Conservation (phyloP, 495 filamentous ascomycete genomes). For the Melanomma pulvis-pyrius region DNA sequence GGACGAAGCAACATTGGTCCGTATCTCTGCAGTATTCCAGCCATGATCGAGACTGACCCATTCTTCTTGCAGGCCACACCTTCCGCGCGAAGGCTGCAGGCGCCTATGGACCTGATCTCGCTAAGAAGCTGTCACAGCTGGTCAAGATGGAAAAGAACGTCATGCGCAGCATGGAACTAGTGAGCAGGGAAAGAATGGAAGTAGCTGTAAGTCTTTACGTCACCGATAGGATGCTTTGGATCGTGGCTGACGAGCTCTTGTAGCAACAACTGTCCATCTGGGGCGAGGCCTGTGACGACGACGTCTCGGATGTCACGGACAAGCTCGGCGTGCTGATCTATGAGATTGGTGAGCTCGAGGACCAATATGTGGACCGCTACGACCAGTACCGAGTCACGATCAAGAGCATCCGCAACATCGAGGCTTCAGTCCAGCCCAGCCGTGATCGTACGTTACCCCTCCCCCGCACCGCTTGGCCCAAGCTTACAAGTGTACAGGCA, state of each 20-base stretch:
- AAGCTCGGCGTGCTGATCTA: constrained; percentile 97
- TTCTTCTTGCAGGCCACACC: constrained; percentile 73
- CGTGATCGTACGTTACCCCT: constrained; percentile 74
- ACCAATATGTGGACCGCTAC: constrained; percentile 96
- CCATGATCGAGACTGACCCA: constrained; percentile 10
- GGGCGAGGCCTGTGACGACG: constrained; percentile 95
- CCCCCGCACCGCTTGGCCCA: constrained; percentile 3
- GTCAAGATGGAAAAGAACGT: constrained; percentile 99
- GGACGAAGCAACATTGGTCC: constrained; percentile 82
- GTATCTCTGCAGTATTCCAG: constrained; percentile 40
- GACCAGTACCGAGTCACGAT: constrained; percentile 99
- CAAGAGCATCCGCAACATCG: constrained; percentile 98
- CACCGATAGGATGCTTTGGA: constrained; percentile 9
- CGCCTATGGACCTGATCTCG: constrained; percentile 92
- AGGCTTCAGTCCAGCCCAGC: constrained; percentile 96
- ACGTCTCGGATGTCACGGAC: constrained; percentile 98
- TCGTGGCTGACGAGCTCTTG: constrained; percentile 38
- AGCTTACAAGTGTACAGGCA: constrained; percentile 58
- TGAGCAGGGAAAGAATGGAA: constrained; percentile 94
- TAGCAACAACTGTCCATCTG: constrained; percentile 98
- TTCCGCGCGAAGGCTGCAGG: constrained; percentile 89
- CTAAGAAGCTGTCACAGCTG: constrained; percentile 94
- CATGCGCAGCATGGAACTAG: constrained; percentile 96
- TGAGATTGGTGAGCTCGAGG: constrained; percentile 97
- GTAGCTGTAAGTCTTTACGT: constrained; percentile 72